Percentiles rank a stretch among this genome's conserved stretches.
Evolutionary conservation across 2,329 filamentous ascomycete species (phyloP).

Genomic region (Aspergillus quadricinctus): DNA sequence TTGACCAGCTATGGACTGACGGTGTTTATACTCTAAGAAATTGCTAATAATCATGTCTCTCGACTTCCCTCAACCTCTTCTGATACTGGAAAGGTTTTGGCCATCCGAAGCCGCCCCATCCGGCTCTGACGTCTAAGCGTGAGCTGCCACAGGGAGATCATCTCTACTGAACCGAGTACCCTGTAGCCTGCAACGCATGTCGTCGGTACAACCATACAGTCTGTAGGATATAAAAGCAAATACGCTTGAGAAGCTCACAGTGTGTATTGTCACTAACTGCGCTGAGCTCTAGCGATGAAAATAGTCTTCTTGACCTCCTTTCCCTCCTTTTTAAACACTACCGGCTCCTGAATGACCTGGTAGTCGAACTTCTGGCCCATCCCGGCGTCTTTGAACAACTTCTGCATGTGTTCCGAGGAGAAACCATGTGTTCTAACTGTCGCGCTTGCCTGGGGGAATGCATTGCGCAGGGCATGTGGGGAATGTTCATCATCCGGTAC

Average conservation of each 20-base stretch:
- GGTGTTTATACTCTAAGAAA: too few relatives aligned
- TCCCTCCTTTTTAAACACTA: slow-evolving; percentile 39
- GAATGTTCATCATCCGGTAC: slow-evolving; percentile 46
- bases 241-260: background rate
- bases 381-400: slow-evolving; percentile 62
- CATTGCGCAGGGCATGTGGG: slow-evolving; percentile 12
- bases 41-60: too few relatives aligned
- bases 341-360: slow-evolving; percentile 48
- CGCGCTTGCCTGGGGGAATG: slow-evolving; percentile 36
- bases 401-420: slow-evolving; percentile 53
- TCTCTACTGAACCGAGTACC: too few relatives aligned
- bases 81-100: background rate
- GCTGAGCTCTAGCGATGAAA: slow-evolving; percentile 31
- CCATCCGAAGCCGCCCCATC: background rate
- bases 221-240: background rate
- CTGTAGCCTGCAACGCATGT: background rate
- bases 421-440: slow-evolving; percentile 67
- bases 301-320: slow-evolving; percentile 22
- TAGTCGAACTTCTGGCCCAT: slow-evolving; percentile 55
- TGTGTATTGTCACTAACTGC: slow-evolving; percentile 4
- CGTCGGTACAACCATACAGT: background rate
- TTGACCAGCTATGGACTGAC: background rate
- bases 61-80: background rate
- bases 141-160: background rate
- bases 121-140: background rate